Evolutionary conservation across 2,329 filamentous ascomycete genomes (phyloP).

Genomic region (Periconia sp.): DNA sequence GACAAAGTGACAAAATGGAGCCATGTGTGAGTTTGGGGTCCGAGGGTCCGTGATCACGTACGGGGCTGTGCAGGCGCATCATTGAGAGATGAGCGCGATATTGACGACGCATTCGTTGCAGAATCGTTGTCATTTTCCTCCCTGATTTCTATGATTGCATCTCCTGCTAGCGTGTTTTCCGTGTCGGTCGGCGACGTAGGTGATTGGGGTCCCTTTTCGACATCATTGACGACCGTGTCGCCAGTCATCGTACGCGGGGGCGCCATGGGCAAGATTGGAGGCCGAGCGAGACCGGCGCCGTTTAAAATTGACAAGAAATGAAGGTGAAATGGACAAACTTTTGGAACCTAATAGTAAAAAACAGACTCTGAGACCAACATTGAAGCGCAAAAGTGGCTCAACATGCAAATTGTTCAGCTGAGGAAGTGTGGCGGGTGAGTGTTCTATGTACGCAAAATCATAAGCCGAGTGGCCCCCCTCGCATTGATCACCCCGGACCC

Average conservation of each 20-base stretch:
- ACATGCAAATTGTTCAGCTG: conserved; percentile 6
- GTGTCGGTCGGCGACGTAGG: conserved; percentile 38
- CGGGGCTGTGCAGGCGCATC: conserved; percentile 38
- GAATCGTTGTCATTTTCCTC: conserved; percentile 24
- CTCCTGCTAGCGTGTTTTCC: conserved; percentile 34
- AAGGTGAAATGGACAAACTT: conserved; percentile 12
- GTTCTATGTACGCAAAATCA: conserved; percentile 27
- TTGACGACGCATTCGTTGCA: conserved; percentile 15
- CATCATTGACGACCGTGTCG: conserved; percentile 32
- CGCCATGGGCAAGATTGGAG: conserved; percentile 29
- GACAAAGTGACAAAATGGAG: too few species aligned
- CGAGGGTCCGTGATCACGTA: conserved; percentile 24
- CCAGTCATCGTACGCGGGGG: conserved; percentile 39
- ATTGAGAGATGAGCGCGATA: conserved; percentile 18
- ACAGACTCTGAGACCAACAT: conserved; percentile 20
- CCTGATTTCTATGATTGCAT: conserved; percentile 39
- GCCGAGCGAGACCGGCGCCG: conserved; percentile 17
- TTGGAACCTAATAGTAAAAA: conserved; percentile 7
- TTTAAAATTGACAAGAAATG: conserved; percentile 5
- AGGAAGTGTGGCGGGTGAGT: conserved; percentile 28
- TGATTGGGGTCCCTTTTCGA: conserved; percentile 28
- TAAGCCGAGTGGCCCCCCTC: conserved; percentile 12
- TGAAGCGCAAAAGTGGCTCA: conserved; percentile 30
- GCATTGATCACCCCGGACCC: conserved; percentile 13
- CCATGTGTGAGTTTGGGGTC: too few species aligned